Evolutionary conservation across 75 land plant genomes (phyloP).

Genomic region (Cunninghamia lanceolata): DNA sequence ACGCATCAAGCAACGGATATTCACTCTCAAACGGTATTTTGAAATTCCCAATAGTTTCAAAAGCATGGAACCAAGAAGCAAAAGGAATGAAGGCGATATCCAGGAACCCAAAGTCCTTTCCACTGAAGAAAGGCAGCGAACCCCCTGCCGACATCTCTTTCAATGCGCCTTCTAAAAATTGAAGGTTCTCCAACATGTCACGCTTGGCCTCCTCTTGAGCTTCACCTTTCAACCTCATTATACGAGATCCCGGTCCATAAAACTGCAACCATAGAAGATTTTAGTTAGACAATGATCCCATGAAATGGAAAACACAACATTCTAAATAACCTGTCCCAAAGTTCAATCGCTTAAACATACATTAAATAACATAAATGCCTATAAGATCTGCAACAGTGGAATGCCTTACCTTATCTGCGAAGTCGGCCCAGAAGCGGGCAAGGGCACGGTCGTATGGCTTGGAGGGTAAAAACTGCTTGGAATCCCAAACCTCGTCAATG

Average conservation of each 20-base stretch:
- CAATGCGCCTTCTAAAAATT: constrained; percentile 2
- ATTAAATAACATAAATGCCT: not conserved
- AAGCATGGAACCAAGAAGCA: not conserved
- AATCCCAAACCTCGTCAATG: constrained; percentile 12
- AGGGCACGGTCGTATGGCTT: constrained; percentile 12
- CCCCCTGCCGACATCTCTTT: not conserved
- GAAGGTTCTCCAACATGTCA: not conserved
- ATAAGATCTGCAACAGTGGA: not conserved
- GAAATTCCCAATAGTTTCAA: constrained; percentile 2
- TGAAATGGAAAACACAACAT: too few relatives aligned
- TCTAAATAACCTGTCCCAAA: too few relatives aligned
- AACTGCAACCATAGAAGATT: not conserved
- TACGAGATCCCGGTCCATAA: not conserved
- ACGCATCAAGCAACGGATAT: not conserved
- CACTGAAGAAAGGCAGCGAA: constrained; percentile 5
- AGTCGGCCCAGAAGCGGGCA: constrained; percentile 20
- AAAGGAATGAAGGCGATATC: constrained; percentile 11
- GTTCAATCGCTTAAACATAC: not conserved
- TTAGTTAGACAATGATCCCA: too few relatives aligned
- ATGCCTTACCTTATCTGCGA: constrained; percentile 16
- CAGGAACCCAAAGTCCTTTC: not conserved
- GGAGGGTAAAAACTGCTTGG: constrained; percentile 2
- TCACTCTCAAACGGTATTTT: not conserved
- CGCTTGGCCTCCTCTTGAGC: constrained; percentile 1
- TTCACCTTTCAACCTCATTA: not conserved